phyloP scores from a whole-genome alignment of 306 rosid species.

The Medicago truncatula region DNA sequence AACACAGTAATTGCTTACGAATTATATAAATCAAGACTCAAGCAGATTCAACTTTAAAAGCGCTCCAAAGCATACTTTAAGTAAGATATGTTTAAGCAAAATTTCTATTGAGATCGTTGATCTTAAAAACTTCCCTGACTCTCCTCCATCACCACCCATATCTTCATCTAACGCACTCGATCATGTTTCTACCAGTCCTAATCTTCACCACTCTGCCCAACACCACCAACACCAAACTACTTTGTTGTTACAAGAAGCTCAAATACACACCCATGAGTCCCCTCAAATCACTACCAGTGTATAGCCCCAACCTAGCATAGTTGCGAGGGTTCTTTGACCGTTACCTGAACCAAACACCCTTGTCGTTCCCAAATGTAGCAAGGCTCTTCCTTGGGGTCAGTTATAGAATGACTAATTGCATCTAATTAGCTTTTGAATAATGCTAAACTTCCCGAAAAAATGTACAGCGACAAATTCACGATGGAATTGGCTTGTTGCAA shows the following conservation, averaged over 20 bases:
- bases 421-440: no score
- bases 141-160: constrained; percentile 18
- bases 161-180: background rate
- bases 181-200: background rate
- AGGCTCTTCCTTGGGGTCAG: no score
- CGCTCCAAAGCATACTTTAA: background rate
- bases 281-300: background rate
- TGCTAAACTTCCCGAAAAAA: no score
- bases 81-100: background rate
- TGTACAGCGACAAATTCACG: no score
- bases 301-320: background rate
- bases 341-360: background rate
- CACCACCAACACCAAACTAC: constrained; percentile 2
- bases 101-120: constrained; percentile 27
- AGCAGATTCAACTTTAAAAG: background rate
- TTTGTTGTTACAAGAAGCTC: background rate
- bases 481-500: no score
- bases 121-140: constrained; percentile 6
- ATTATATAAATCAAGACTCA: constrained; percentile 8
- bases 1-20: background rate
- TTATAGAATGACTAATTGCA: constrained; percentile 29
- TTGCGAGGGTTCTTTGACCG: background rate
- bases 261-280: background rate
- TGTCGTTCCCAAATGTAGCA: background rate
- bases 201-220: background rate